Evolutionary conservation across 768 basidiomycete genomes (phyloP), one percentile per base, ranked within the genome.

Genomic region (Russula earlei): DNA sequence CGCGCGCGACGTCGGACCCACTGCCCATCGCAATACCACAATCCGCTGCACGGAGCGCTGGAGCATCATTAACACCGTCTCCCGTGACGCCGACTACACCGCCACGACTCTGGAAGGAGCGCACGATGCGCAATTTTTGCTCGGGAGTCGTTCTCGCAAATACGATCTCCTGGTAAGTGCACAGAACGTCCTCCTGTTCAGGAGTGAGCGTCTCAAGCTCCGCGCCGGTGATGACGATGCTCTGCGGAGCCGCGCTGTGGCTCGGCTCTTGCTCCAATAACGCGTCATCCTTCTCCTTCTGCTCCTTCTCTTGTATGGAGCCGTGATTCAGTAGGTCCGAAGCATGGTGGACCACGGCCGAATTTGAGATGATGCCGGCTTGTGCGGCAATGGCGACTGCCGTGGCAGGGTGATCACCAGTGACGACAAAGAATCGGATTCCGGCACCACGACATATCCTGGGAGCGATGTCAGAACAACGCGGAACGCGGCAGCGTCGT

Each of bases 111-210:
- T 84, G 79, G 59, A 82, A 74, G 33, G 75, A 73, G 54, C 79
- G 77, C 27, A 85, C 83, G 58, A 85, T 84, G 45, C 76, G 74
- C 0, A 84, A 68, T 64, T 85, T 85, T 67, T 83, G 82, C 63
- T 83, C 78, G 0, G 83, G 82, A 0, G 76, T 78, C 1, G 81
- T 82, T 5, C 83, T 72, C 0, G 82, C 81, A 56, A 85, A 83
- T 3, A 85, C 82, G 48, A 83, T 67, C 54, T 77, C 75, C 33
- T 74, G 72, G 59, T 74, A 72, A 52, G 70, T 50, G 52, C 69
- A 70, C 34, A 70, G 61, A 33, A 55, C 22, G 12, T 67, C 63
- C 25, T 64, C 60, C 41, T 64, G 61, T 24, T 50, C 52, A 0
- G 31, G 14, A 19, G 58, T 20, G 22, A 65, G 52, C 24, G 12